These are phyloP conservation scores for Chaetomium globosum DNA, from an alignment of 2,329 filamentous ascomycete species.

Conservation along the genomic window DNA sequence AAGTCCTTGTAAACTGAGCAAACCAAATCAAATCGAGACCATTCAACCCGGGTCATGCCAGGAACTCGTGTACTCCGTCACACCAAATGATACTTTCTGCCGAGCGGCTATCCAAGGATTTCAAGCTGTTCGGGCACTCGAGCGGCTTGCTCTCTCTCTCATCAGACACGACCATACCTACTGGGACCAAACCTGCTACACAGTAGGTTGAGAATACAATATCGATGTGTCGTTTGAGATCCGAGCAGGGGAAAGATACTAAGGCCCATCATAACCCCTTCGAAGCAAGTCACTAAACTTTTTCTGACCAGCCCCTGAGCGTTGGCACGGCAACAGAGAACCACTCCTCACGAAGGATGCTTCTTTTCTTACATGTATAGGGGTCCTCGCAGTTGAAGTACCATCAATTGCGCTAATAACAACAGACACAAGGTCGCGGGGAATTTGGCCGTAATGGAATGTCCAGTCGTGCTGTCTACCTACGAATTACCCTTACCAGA, in stretches of 20 bases:
- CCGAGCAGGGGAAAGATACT: no score
- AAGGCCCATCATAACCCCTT: no score
- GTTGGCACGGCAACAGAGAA: conserved; percentile 64
- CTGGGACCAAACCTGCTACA: no score
- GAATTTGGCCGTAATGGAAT: background rate
- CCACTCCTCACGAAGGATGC: conserved; percentile 64
- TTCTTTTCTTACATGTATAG: no score
- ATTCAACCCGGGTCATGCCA: background rate
- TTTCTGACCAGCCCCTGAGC: conserved; percentile 42
- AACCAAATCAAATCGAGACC: no score
- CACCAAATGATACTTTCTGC: background rate
- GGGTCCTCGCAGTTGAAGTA: background rate
- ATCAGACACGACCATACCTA: no score
- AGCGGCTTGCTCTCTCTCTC: no score
- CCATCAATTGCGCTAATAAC: background rate
- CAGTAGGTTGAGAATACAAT: no score
- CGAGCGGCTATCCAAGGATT: background rate
- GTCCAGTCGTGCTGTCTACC: background rate
- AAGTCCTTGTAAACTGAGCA: no score
- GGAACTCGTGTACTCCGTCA: no score
- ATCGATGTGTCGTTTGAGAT: no score
- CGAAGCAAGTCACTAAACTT: conserved; percentile 29
- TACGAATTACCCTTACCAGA: background rate
- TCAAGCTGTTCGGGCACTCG: no score
- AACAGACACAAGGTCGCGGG: background rate